Conservation (phyloP, 768 basidiomycete species). For the Coprinopsis strossmayeri region DNA sequence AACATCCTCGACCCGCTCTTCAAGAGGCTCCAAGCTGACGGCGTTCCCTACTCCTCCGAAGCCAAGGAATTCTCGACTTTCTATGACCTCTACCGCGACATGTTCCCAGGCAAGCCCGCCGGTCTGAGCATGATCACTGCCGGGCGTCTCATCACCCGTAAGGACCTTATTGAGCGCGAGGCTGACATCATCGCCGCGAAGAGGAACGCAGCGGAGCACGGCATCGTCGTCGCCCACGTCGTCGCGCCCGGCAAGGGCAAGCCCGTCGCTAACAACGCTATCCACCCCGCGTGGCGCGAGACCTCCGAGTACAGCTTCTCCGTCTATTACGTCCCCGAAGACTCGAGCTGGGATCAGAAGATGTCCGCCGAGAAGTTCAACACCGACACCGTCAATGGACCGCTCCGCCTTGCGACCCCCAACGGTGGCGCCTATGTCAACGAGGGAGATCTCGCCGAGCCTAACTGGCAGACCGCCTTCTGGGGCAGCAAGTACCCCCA, state of each 20-base stretch:
- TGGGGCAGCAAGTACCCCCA: slow-evolving; percentile 12
- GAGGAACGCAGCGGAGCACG: slow-evolving; percentile 2
- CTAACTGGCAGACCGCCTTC: slow-evolving; percentile 13
- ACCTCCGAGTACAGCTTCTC: background rate
- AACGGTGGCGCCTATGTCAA: slow-evolving; percentile 10
- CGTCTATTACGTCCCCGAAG: background rate
- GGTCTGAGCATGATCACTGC: slow-evolving; percentile 2
- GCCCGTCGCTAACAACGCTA: slow-evolving; percentile 6
- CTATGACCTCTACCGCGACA: slow-evolving; percentile 12
- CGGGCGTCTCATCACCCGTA: slow-evolving; percentile 10
- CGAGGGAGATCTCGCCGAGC: slow-evolving; percentile 10
- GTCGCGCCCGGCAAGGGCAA: slow-evolving; percentile 3
- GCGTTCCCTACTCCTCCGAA: slow-evolving; percentile 5
- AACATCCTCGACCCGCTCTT: slow-evolving; percentile 9
- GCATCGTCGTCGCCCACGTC: slow-evolving; percentile 10
- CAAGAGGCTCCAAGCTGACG: slow-evolving; percentile 4
- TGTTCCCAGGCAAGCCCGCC: slow-evolving; percentile 10
- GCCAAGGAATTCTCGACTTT: slow-evolving; percentile 9
- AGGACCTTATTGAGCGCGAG: slow-evolving; percentile 5
- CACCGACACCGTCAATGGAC: slow-evolving; percentile 8
- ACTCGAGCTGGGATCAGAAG: slow-evolving; percentile 8
- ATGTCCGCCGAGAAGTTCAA: slow-evolving; percentile 5
- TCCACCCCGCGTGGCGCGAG: slow-evolving; percentile 6
- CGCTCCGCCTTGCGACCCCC: slow-evolving; percentile 9
- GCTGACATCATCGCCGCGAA: slow-evolving; percentile 8